Evolutionary conservation across 2,329 filamentous ascomycete species (phyloP).

Genomic region (Leptographium flavum): DNA sequence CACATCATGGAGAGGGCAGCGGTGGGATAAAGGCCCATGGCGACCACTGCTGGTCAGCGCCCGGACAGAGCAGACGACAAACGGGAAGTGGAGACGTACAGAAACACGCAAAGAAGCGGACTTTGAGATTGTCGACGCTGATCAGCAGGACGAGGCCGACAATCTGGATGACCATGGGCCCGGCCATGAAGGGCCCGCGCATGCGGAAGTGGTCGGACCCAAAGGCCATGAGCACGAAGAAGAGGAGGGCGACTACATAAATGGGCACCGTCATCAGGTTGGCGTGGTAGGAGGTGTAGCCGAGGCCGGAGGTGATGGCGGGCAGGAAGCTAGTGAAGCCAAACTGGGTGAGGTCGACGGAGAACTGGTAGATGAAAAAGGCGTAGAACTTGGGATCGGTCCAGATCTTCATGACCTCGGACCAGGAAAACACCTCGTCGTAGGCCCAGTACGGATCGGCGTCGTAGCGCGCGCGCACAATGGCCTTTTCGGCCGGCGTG

Average conservation of each 20-base stretch:
- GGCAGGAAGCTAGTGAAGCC: slow-evolving; percentile 21
- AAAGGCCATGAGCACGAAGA: slow-evolving; percentile 15
- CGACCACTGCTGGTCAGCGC: neutral
- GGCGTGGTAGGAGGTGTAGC: slow-evolving; percentile 18
- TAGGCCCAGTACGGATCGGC: slow-evolving; percentile 15
- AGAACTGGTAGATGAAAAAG: slow-evolving; percentile 17
- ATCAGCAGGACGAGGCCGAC: slow-evolving; percentile 17
- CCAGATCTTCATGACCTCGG: slow-evolving; percentile 11
- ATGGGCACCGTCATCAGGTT: slow-evolving; percentile 21
- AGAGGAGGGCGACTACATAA: slow-evolving; percentile 15
- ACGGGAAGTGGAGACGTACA: neutral
- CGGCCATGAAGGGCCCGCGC: slow-evolving; percentile 14
- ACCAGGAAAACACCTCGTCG: slow-evolving; percentile 15
- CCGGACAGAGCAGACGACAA: neutral
- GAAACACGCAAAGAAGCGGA: slow-evolving; percentile 12
- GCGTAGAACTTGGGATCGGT: slow-evolving; percentile 17
- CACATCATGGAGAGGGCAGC: slow-evolving; percentile 26
- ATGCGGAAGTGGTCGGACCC: slow-evolving; percentile 14
- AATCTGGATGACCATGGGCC: slow-evolving; percentile 13
- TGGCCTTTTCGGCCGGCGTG: slow-evolving; percentile 13
- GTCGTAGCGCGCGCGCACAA: slow-evolving; percentile 15
- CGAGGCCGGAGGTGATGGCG: slow-evolving; percentile 20
- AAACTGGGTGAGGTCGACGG: slow-evolving; percentile 21
- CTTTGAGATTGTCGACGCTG: slow-evolving; percentile 14
- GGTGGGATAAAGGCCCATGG: slow-evolving; percentile 16